Evolutionary conservation across 805 yeast genomes (phyloP).

Genomic region (Yarrowia porcina): DNA sequence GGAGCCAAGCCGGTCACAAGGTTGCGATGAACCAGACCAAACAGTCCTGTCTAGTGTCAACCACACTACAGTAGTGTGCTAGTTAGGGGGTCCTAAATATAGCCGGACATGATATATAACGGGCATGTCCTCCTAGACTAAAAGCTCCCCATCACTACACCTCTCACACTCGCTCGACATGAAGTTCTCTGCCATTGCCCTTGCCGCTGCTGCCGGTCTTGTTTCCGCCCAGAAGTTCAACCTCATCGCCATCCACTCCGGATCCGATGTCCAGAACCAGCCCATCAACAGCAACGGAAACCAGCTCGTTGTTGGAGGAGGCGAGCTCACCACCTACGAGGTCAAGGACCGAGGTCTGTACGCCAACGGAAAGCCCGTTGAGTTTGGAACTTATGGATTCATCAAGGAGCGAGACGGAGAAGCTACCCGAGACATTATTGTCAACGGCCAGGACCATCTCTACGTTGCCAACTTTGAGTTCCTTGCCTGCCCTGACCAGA

Average conservation of each 20-base stretch:
- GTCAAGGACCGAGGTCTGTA: background rate
- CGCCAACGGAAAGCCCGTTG: constrained; percentile 1
- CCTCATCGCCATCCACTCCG: background rate
- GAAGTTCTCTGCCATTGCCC: constrained; percentile 1
- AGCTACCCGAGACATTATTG: constrained; percentile 8
- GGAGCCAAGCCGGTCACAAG: background rate
- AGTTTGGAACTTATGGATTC: background rate
- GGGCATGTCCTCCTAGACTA: background rate
- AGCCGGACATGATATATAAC: background rate
- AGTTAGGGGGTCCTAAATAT: background rate
- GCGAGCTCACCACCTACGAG: background rate
- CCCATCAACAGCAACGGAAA: background rate
- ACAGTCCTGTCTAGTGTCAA: background rate
- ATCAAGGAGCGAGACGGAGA: background rate
- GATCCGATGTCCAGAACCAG: background rate
- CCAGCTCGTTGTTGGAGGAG: background rate
- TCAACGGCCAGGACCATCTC: background rate
- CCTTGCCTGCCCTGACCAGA: background rate
- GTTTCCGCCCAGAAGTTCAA: background rate
- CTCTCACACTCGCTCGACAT: background rate
- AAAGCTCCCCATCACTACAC: background rate
- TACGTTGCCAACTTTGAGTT: background rate
- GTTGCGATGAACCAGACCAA: background rate
- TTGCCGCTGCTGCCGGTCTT: constrained; percentile 1
- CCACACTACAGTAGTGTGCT: too few species aligned